A percentile compares a stretch with the other conserved stretches of the same genome.
Conservation (phyloP, 768 basidiomycete genomes). For the Leucosporidium scottii region DNA sequence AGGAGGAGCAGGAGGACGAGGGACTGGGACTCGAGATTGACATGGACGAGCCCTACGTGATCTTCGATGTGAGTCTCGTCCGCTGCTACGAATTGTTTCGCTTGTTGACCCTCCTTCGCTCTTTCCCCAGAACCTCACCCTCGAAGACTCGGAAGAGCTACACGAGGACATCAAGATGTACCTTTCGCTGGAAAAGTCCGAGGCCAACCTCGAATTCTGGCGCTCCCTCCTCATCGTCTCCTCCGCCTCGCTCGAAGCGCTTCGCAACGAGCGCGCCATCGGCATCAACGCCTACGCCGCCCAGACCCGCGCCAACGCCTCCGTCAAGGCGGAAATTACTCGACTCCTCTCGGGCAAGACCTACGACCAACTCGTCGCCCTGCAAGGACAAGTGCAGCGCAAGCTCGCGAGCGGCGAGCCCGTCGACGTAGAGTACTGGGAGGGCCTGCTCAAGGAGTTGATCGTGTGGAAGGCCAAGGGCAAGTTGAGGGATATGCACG, state of each 20-base stretch:
- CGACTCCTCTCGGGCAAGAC: constrained; percentile 74
- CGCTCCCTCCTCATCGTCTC: constrained; percentile 98
- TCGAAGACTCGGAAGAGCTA: constrained; percentile 82
- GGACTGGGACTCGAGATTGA: constrained; percentile 93
- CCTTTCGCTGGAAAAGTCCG: constrained; percentile 71
- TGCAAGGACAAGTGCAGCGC: constrained; percentile 78
- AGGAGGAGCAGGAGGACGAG: constrained; percentile 63
- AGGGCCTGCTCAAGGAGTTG: constrained; percentile 78
- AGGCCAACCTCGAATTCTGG: constrained; percentile 94
- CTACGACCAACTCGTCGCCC: constrained; percentile 68
- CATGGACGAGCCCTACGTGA: constrained; percentile 95
- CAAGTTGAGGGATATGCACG: constrained; percentile 83
- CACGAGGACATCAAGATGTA: constrained; percentile 93
- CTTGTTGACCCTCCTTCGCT: constrained; percentile 17
- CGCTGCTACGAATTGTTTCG: not conserved
- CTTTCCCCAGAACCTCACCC: constrained; percentile 61
- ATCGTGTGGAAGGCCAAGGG: constrained; percentile 98
- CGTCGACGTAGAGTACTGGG: constrained; percentile 97
- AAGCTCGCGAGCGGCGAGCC: constrained; percentile 89
- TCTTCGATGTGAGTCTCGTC: constrained; percentile 70
- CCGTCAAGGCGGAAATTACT: constrained; percentile 75
- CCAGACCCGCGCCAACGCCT: constrained; percentile 37
- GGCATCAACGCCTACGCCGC: constrained; percentile 34
- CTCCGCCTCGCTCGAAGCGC: constrained; percentile 74
- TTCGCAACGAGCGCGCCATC: constrained; percentile 52